Conservation (phyloP, 2,329 filamentous ascomycete species). For the Zalaria obscura region DNA sequence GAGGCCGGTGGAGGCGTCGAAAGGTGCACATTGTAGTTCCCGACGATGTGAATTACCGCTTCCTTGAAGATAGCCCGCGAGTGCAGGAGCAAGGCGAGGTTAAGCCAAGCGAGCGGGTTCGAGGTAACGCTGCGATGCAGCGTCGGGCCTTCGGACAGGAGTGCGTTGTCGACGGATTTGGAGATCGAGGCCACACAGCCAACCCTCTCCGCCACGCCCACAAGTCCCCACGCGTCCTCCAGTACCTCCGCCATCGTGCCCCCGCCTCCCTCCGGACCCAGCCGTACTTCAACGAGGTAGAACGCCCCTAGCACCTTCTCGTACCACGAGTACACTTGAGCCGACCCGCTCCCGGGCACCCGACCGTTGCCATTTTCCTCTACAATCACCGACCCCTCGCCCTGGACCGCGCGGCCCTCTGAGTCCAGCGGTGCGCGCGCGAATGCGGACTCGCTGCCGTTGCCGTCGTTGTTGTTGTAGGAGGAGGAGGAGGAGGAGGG, state of each 20-base stretch:
- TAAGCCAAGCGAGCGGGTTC: constrained; percentile 31
- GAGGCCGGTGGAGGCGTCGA: constrained; percentile 8
- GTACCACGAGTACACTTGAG: constrained; percentile 14
- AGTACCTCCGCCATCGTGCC: constrained; percentile 24
- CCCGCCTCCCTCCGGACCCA: constrained; percentile 17
- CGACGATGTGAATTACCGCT: constrained; percentile 29
- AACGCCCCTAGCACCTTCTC: constrained; percentile 31
- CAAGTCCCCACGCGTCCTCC: constrained; percentile 24
- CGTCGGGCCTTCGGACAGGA: constrained; percentile 31
- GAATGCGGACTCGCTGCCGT: neutral
- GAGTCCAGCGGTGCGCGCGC: too few species aligned
- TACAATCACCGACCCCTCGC: too few species aligned
- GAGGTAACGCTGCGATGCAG: constrained; percentile 30
- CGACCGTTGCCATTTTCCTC: too few species aligned
- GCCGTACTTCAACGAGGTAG: constrained; percentile 27
- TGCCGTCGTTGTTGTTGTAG: constrained; percentile 14
- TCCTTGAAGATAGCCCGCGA: constrained; percentile 32
- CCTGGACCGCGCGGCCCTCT: too few species aligned
- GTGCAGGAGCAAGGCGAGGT: constrained; percentile 29
- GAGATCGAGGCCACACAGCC: constrained; percentile 27
- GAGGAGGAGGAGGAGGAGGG: constrained; percentile 1
- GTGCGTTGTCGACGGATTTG: constrained; percentile 31
- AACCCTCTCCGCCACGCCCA: constrained; percentile 33
- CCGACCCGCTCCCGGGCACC: constrained; percentile 1
- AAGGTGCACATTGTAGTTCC: constrained; percentile 24